A percentile compares a stretch with the other conserved stretches of the same genome.
These are phyloP conservation scores for Stromatinia cepivora DNA, from an alignment of 2,329 filamentous ascomycete species.

Conservation along the genomic window DNA sequence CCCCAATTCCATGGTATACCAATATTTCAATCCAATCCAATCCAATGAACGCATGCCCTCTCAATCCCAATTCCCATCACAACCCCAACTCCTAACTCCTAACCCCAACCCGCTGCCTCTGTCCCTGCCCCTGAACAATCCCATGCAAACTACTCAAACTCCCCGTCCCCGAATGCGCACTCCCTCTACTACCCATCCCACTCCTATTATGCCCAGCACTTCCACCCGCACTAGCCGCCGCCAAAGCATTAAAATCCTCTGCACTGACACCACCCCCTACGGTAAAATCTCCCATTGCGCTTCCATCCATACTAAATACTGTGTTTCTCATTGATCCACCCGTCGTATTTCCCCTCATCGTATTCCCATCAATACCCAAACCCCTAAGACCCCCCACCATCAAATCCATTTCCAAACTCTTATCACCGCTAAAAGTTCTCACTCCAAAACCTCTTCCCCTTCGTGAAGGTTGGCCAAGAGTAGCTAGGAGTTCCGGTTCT, in stretches of 20 bases:
- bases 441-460: constrained; percentile 11
- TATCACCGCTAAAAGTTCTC: constrained; percentile 13
- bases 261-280: not conserved
- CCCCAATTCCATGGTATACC: too few species aligned
- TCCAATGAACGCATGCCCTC: too few species aligned
- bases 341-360: not conserved
- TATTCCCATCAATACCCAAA: not conserved
- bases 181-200: not conserved
- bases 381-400: not conserved
- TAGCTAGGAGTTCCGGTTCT: not conserved
- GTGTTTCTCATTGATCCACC: not conserved
- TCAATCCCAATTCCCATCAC: not conserved
- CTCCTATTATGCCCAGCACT: not conserved
- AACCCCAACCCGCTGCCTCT: not conserved
- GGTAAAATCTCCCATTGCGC: not conserved
- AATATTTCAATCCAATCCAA: too few species aligned
- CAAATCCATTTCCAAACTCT: constrained; percentile 10
- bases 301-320: constrained; percentile 11
- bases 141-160: not conserved
- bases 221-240: not conserved
- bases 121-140: not conserved
- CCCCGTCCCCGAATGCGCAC: not conserved
- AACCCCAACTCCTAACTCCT: not conserved
- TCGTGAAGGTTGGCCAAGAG: not conserved
- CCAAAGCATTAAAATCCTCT: not conserved